A percentile compares a stretch with the other conserved stretches of the same genome.
These are phyloP conservation scores for Odontarrhena argentea DNA, from an alignment of 345 rosid genomes.

Conservation along the genomic window DNA sequence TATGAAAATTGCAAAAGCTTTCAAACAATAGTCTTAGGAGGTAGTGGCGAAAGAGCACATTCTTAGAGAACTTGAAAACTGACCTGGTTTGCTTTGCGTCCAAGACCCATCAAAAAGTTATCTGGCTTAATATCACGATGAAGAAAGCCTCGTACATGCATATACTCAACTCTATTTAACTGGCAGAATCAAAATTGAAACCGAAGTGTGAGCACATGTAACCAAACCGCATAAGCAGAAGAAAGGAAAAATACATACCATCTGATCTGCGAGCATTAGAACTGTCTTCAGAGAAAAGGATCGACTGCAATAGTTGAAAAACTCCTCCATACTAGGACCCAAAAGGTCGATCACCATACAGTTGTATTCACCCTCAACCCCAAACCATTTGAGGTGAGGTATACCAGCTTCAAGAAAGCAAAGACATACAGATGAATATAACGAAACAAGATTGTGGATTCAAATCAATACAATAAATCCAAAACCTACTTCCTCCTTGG, in stretches of 20 bases:
- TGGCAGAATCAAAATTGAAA: background rate
- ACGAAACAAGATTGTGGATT: background rate
- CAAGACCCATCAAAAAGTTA: constrained; percentile 96
- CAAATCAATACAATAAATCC: background rate
- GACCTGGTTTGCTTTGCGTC: constrained; percentile 97
- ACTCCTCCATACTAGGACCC: constrained; percentile 89
- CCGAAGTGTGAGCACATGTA: background rate
- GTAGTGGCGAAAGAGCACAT: too few species aligned
- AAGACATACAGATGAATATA: background rate
- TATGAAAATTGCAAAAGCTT: background rate
- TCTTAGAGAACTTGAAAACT: background rate
- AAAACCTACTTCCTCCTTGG: constrained; percentile 87
- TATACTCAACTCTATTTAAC: constrained; percentile 93
- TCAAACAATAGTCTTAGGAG: background rate
- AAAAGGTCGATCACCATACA: constrained; percentile 92
- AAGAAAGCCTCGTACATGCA: constrained; percentile 92
- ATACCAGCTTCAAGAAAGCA: constrained; percentile 60
- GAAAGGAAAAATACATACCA: constrained; percentile 44
- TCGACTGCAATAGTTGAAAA: constrained; percentile 83
- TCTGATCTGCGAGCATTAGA: constrained; percentile 89
- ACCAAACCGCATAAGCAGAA: background rate
- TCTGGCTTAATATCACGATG: constrained; percentile 99
- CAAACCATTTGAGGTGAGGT: constrained; percentile 93
- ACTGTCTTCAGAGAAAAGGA: constrained; percentile 76
- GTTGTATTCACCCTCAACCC: constrained; percentile 80